Evolutionary conservation across 768 basidiomycete genomes (phyloP), one percentile per base, ranked within the genome.

Genomic region (Sutorius australiensis): DNA sequence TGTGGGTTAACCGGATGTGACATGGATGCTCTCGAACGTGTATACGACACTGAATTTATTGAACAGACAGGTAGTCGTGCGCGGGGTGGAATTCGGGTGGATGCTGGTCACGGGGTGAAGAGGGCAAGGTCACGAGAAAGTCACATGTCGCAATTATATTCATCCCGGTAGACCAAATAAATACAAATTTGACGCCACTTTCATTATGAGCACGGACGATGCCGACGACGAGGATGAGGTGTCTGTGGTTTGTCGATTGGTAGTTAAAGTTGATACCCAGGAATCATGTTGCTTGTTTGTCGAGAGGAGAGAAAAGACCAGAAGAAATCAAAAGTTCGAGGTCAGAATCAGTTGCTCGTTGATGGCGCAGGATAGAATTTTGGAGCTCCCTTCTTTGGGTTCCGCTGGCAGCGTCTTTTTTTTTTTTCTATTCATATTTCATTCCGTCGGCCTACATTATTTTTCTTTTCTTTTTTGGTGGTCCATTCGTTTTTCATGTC

Each of bases 91-190:
- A 53, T 30, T 10, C 38, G 42, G 55, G 41, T 48, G 61, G 61
- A 54, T 63, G 66, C 63, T 64, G 74, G 74, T 75, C 74, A 75
- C 74, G 74, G 73, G 74, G 73, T 59, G 24, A 58, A 67, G 58
- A 61, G 61, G 56, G 68, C 50, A 48, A 72, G 61, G 74, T 75
- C 74, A 75, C 74, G 74, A 54, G 68, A 58, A 67, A 65, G 73
- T 73, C 74, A 73, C 73, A 72, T 72, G 72, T 58, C 55, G 62
- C 62, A 30, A 34, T 68, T 74, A 68, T 74, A 71, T 72, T 61
- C 60, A 54, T 62, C 53, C 53, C 45, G 33, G 30, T 3, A 46
- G 37, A 54, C 56, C 58, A 73, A 74, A 72, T 50, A 73, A 4
- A 54, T 11, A 44, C 68, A 73, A 72, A 72, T 32, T 40, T 7